Conservation (phyloP, 2,329 filamentous ascomycete genomes). For the Xylaria sp. region DNA sequence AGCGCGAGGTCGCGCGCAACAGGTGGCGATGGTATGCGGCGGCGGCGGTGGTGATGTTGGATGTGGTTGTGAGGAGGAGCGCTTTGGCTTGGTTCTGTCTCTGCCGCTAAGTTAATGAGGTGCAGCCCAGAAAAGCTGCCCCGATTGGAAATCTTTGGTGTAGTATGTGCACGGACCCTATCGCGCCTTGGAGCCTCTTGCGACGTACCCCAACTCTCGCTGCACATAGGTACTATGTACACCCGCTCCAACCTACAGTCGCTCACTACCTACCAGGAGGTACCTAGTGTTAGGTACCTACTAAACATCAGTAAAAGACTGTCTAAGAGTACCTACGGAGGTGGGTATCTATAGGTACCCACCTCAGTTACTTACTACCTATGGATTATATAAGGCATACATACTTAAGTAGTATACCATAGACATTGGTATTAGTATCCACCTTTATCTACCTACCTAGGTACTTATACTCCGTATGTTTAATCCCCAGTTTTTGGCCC, state of each 20-base stretch:
- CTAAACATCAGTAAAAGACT: no score
- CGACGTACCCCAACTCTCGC: slow-evolving; percentile 16
- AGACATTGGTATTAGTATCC: background rate
- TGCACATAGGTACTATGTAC: background rate
- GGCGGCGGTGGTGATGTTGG: slow-evolving; percentile 20
- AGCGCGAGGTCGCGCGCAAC: slow-evolving; percentile 20
- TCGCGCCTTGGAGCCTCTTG: slow-evolving; percentile 20
- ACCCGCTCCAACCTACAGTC: background rate
- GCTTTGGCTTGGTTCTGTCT: slow-evolving; percentile 10
- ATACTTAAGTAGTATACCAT: background rate
- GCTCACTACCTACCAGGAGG: slow-evolving; percentile 8
- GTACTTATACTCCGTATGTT: no score
- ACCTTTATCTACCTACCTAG: no score
- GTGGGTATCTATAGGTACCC: no score
- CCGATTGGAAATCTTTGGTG: slow-evolving; percentile 46
- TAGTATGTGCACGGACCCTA: slow-evolving; percentile 43
- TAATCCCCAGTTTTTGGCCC: background rate
- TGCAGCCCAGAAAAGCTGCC: slow-evolving; percentile 32
- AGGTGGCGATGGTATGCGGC: slow-evolving; percentile 18
- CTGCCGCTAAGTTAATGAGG: slow-evolving; percentile 22
- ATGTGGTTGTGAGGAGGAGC: slow-evolving; percentile 26
- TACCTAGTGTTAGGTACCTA: no score
- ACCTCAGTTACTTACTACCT: no score
- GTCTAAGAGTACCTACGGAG: no score
- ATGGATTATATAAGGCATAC: no score